Evolutionary conservation across 2,329 filamentous ascomycete species (phyloP).

Genomic region (Neopestalotiopsis sp.): DNA sequence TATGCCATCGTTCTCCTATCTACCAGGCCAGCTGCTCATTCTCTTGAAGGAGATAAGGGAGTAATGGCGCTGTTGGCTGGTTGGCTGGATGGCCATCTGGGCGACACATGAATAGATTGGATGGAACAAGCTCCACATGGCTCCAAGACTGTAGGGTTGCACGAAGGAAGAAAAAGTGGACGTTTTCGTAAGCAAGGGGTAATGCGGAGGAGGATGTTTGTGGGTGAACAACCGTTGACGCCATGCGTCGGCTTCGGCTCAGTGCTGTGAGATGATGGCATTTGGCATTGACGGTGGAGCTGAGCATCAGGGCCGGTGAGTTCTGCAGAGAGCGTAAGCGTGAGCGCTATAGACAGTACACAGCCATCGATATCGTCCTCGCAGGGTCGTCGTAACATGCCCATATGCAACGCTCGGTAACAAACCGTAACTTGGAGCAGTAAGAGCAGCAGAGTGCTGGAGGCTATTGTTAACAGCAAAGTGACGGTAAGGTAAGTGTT

Average conservation of each 20-base stretch:
- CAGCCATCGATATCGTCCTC: neutral
- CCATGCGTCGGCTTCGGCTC: slow-evolving; percentile 8
- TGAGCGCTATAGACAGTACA: neutral
- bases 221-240: slow-evolving; percentile 7
- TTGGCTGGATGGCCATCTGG: neutral
- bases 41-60: neutral
- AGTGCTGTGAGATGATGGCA: slow-evolving; percentile 1
- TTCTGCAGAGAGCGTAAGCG: neutral
- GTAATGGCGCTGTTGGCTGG: neutral
- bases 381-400: too few species aligned
- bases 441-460: too few species aligned
- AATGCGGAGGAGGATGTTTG: neutral
- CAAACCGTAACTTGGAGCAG: too few species aligned
- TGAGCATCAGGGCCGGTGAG: neutral
- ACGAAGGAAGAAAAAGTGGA: neutral
- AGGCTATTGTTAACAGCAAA: too few species aligned
- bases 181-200: neutral
- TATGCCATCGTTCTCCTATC: neutral
- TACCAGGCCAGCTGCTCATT: too few species aligned
- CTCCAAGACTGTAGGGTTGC: neutral
- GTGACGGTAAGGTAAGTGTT: too few species aligned
- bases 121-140: neutral
- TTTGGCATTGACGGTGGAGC: slow-evolving; percentile 1
- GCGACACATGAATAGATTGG: neutral
- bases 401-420: too few species aligned